These are phyloP conservation scores for Hymenoscyphus repandus DNA, from an alignment of 2,329 filamentous ascomycete genomes.

Conservation along the genomic window DNA sequence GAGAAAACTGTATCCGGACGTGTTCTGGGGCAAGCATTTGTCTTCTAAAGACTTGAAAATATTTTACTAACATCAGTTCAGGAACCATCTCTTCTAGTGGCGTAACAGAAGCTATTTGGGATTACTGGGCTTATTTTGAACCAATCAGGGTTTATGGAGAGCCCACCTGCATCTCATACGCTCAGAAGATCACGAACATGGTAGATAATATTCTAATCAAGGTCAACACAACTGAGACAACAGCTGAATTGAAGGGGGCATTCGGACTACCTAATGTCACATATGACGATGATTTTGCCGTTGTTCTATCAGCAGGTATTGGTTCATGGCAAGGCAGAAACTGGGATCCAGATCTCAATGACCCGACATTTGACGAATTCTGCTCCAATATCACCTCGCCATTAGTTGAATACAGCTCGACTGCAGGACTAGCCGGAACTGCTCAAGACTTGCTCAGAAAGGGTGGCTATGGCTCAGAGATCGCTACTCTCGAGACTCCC, in stretches of 20 bases:
- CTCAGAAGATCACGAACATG: conserved; percentile 54
- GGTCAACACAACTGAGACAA: conserved; percentile 39
- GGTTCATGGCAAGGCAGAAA: conserved; percentile 49
- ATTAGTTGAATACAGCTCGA: conserved; percentile 52
- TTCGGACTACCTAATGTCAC: conserved; percentile 46
- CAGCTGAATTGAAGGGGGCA: conserved; percentile 41
- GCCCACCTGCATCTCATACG: conserved; percentile 57
- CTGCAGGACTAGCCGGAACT: conserved; percentile 62
- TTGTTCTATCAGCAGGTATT: conserved; percentile 39
- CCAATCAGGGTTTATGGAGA: conserved; percentile 52
- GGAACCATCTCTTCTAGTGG: conserved; percentile 73
- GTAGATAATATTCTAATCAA: conserved; percentile 53
- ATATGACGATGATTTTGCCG: conserved; percentile 45
- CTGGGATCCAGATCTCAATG: conserved; percentile 53
- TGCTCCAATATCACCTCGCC: conserved; percentile 50
- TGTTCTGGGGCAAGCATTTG: conserved; percentile 56
- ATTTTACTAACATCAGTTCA: conserved; percentile 1
- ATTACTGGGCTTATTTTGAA: conserved; percentile 66
- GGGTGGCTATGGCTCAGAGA: conserved; percentile 41
- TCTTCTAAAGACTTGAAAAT: background rate
- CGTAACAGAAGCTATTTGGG: conserved; percentile 70
- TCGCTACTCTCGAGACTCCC: conserved; percentile 39
- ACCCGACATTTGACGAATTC: conserved; percentile 44
- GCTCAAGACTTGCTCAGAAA: conserved; percentile 41
- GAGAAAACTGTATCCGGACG: conserved; percentile 69